Conservation (phyloP, 2,329 filamentous ascomycete genomes). For the Diaporthe sp. region DNA sequence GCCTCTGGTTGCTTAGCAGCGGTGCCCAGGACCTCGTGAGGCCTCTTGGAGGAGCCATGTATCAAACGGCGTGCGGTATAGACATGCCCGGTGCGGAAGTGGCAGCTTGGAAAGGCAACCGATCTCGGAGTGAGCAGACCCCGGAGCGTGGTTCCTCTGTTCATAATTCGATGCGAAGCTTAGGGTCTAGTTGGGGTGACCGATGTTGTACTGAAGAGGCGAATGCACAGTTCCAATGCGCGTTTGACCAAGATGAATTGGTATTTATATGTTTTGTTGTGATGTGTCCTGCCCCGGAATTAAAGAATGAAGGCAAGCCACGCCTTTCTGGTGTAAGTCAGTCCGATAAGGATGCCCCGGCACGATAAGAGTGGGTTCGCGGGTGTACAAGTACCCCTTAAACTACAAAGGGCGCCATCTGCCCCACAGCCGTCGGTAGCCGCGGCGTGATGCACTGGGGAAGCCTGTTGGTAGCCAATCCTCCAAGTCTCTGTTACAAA, state of each 20-base stretch:
- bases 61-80: slow-evolving; percentile 24
- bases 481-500: not conserved
- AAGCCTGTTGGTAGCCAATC: not conserved
- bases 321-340: slow-evolving; percentile 8
- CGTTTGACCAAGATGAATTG: not conserved
- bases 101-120: not conserved
- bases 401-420: not conserved
- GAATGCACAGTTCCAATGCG: too few relatives aligned
- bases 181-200: too few relatives aligned
- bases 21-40: slow-evolving; percentile 34
- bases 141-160: slow-evolving; percentile 24
- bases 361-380: slow-evolving; percentile 28
- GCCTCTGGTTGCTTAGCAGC: slow-evolving; percentile 40
- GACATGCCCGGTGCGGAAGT: not conserved
- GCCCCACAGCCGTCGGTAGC: slow-evolving; percentile 33
- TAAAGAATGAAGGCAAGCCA: slow-evolving; percentile 17
- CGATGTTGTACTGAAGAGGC: not conserved
- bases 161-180: slow-evolving; percentile 14
- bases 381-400: not conserved
- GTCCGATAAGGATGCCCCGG: slow-evolving; percentile 7
- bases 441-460: not conserved
- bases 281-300: not conserved
- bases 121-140: slow-evolving; percentile 33
- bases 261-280: not conserved
- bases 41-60: slow-evolving; percentile 27